A percentile compares a stretch with the other conserved stretches of the same genome.
phyloP scores from a whole-genome alignment of 2,329 filamentous ascomycete species.

The Thielaviopsis punctulata region DNA sequence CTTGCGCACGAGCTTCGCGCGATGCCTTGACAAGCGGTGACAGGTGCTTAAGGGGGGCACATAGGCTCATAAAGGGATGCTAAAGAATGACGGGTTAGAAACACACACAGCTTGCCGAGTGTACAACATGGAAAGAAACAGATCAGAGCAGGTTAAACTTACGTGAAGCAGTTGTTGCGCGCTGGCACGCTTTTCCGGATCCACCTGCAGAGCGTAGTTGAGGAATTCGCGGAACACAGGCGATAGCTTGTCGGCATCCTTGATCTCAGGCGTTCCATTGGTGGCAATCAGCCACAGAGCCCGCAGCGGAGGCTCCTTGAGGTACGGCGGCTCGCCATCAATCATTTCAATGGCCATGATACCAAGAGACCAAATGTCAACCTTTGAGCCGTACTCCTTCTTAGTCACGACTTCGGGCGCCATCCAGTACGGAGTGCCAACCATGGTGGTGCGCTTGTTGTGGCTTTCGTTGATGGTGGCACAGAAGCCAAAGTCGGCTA shows the following conservation, averaged over 20 bases:
- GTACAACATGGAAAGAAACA: constrained; percentile 15
- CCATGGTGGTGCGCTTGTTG: constrained; percentile 97
- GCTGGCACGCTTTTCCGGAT: constrained; percentile 89
- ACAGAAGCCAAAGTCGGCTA: constrained; percentile 96
- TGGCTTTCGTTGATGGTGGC: constrained; percentile 95
- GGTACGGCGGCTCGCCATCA: constrained; percentile 89
- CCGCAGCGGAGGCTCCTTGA: constrained; percentile 84
- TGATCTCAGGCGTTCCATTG: constrained; percentile 87
- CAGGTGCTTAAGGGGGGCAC: constrained; percentile 57
- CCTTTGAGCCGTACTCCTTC: constrained; percentile 95
- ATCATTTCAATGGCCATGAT: constrained; percentile 99
- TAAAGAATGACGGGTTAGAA: constrained; percentile 19
- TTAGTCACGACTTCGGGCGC: constrained; percentile 92
- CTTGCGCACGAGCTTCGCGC: constrained; percentile 67
- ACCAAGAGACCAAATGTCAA: constrained; percentile 95
- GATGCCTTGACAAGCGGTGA: constrained; percentile 78
- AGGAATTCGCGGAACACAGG: constrained; percentile 80
- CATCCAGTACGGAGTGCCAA: constrained; percentile 99
- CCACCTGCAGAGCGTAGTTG: constrained; percentile 83
- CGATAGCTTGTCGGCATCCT: constrained; percentile 73
- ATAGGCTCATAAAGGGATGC: constrained; percentile 68
- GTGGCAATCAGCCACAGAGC: constrained; percentile 94
- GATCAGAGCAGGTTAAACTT: constrained; percentile 23
- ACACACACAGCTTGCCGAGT: neutral
- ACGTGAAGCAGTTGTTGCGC: constrained; percentile 87